These are phyloP conservation scores for Meyerozyma guilliermondii DNA, from an alignment of 1,139 yeast species.

Conservation along the genomic window DNA sequence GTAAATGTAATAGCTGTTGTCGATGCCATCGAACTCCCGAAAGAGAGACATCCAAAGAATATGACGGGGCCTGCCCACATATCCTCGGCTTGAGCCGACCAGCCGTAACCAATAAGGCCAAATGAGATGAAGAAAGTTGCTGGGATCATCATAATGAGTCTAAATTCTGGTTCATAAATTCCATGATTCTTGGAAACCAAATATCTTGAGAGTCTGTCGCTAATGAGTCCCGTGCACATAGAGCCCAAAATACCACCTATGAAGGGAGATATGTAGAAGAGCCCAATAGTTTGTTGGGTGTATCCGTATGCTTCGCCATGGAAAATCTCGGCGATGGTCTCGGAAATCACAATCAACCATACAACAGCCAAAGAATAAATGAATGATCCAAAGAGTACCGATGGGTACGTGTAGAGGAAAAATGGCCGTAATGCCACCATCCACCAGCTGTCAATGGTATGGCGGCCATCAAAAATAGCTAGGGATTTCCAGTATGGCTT, in stretches of 20 bases:
- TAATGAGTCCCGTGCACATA: constrained; percentile 44
- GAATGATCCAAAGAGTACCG: constrained; percentile 49
- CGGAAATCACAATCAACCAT: constrained; percentile 60
- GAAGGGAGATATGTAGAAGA: constrained; percentile 54
- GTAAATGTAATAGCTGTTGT: constrained; percentile 59
- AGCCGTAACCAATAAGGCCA: constrained; percentile 62
- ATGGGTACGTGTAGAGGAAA: constrained; percentile 46
- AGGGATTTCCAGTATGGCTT: constrained; percentile 18
- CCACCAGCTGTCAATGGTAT: constrained; percentile 50
- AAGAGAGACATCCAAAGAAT: constrained; percentile 51
- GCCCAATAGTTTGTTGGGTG: constrained; percentile 46
- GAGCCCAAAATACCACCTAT: constrained; percentile 58
- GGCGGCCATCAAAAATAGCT: constrained; percentile 38
- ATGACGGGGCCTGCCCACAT: constrained; percentile 58
- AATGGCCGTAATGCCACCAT: constrained; percentile 56
- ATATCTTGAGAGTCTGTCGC: constrained; percentile 42
- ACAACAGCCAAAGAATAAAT: constrained; percentile 56
- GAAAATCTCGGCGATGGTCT: constrained; percentile 50
- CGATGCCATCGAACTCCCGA: constrained; percentile 58
- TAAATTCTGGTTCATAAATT: constrained; percentile 58
- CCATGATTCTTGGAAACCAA: constrained; percentile 42
- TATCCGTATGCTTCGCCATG: constrained; percentile 41
- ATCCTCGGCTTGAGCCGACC: constrained; percentile 46
- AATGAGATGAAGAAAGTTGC: constrained; percentile 38
- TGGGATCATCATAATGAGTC: constrained; percentile 52